phyloP scores from a whole-genome alignment of 768 basidiomycete species.

The Hypholoma fasciculare region DNA sequence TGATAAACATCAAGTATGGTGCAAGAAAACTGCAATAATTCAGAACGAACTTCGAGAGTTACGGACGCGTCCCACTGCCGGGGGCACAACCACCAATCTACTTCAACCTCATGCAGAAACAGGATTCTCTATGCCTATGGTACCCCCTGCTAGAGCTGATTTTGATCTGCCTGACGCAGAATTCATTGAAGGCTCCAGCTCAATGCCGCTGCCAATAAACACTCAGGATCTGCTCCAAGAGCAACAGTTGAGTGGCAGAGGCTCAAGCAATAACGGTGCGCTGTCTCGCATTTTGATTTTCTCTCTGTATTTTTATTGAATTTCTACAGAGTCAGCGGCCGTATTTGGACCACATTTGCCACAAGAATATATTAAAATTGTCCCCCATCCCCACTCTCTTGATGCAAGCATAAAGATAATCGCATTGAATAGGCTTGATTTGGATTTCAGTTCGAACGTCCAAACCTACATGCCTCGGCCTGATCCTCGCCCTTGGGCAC shows the following conservation, averaged over 20 bases:
- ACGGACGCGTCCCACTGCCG: neutral
- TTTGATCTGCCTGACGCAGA: neutral
- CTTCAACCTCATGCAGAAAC: neutral
- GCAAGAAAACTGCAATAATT: constrained; percentile 5
- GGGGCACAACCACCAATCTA: no score
- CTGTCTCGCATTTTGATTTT: no score
- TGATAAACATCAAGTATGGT: constrained; percentile 11
- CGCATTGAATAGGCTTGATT: neutral
- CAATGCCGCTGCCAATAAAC: neutral
- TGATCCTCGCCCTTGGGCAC: constrained; percentile 22
- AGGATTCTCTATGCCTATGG: neutral
- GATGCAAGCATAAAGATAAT: constrained; percentile 7
- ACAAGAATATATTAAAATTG: constrained; percentile 15
- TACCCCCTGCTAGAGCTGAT: no score
- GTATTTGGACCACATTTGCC: constrained; percentile 14
- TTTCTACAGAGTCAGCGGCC: neutral
- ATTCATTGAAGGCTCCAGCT: neutral
- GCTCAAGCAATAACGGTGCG: no score
- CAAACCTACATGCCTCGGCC: constrained; percentile 1
- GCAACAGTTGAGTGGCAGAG: no score
- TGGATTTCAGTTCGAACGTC: neutral
- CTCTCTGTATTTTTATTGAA: no score
- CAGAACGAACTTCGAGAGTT: neutral
- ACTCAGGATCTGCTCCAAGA: no score
- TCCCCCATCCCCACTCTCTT: constrained; percentile 13